Evolutionary conservation across 2,329 filamentous ascomycete species (phyloP).

Genomic region (Coniochaeta sp.): DNA sequence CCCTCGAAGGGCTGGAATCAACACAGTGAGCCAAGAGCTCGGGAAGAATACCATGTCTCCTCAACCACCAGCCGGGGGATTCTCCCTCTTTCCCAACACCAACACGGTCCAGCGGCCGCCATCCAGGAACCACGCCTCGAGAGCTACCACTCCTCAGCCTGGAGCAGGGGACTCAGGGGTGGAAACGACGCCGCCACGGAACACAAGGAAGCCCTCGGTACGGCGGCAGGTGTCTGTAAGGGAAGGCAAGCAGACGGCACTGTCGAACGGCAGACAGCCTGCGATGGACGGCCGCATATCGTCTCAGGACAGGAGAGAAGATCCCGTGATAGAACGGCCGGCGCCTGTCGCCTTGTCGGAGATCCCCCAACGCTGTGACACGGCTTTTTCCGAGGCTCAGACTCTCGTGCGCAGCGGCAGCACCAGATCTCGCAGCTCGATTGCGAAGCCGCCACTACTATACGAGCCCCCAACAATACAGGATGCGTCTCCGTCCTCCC

Average conservation of each 20-base stretch:
- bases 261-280: not conserved
- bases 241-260: conserved; percentile 20
- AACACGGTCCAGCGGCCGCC: conserved; percentile 27
- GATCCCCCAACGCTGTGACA: conserved; percentile 38
- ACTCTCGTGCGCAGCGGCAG: conserved; percentile 43
- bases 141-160: conserved; percentile 27
- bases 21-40: not conserved
- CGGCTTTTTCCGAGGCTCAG: conserved; percentile 42
- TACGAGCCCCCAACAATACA: conserved; percentile 9
- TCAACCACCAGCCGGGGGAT: conserved; percentile 32
- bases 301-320: conserved; percentile 9
- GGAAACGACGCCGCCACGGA: conserved; percentile 21
- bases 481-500: conserved; percentile 7
- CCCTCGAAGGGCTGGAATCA: not conserved
- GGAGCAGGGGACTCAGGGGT: conserved; percentile 11
- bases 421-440: conserved; percentile 45
- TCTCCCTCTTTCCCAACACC: conserved; percentile 51
- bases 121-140: conserved; percentile 33
- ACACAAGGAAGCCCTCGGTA: conserved; percentile 24
- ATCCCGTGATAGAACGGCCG: conserved; percentile 28
- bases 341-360: conserved; percentile 34
- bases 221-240: conserved; percentile 24
- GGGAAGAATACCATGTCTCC: not conserved
- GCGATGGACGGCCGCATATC: conserved; percentile 6
- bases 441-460: conserved; percentile 44